phyloP scores from a whole-genome alignment of 1,284 basidiomycete species.

The Leccinum fallax region DNA sequence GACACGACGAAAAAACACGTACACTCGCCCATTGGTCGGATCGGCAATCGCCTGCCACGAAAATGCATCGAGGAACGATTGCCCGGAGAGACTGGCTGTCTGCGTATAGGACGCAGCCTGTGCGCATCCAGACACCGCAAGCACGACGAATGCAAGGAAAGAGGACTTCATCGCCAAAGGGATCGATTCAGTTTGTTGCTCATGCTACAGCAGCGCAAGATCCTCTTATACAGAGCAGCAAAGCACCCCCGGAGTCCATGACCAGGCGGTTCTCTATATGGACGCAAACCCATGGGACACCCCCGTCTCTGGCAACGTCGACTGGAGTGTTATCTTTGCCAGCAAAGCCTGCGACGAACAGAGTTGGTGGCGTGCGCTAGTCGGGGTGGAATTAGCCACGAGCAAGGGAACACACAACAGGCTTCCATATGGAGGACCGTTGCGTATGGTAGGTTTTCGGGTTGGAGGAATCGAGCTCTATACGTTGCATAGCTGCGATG shows the following conservation, averaged over 20 bases:
- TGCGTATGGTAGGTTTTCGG: background rate
- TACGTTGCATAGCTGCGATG: background rate
- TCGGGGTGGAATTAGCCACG: background rate
- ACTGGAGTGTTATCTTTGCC: constrained; percentile 7
- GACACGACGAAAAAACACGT: constrained; percentile 13
- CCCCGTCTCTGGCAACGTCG: background rate
- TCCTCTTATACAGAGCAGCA: constrained; percentile 16
- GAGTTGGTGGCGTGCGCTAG: background rate
- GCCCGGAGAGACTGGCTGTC: constrained; percentile 42
- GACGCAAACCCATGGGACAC: background rate
- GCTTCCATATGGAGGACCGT: constrained; percentile 2
- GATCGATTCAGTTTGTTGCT: background rate
- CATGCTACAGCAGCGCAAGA: background rate
- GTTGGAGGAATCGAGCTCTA: background rate
- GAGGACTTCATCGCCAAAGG: constrained; percentile 12
- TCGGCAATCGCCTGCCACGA: constrained; percentile 45
- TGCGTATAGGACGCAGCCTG: constrained; percentile 39
- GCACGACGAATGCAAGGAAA: constrained; percentile 10
- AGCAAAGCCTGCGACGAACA: constrained; percentile 2
- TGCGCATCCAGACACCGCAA: constrained; percentile 7
- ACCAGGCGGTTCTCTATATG: background rate
- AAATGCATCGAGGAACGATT: constrained; percentile 45
- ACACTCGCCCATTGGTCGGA: constrained; percentile 53
- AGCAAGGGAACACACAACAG: background rate
- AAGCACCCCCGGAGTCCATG: background rate